These are phyloP conservation scores for Stellera chamaejasme DNA, from an alignment of 345 rosid species.

Conservation along the genomic window DNA sequence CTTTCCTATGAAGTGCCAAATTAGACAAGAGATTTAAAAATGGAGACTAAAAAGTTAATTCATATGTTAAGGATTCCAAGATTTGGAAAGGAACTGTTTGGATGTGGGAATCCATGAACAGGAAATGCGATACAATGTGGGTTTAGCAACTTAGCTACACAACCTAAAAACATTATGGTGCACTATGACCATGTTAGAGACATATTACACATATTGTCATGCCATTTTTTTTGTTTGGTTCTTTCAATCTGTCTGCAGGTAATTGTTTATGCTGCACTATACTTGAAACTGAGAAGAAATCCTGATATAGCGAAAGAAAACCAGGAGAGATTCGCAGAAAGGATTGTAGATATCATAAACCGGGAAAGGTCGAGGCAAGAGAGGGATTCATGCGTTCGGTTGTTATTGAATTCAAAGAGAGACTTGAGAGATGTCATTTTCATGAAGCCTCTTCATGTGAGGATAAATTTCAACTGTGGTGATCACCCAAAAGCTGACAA, in stretches of 20 bases:
- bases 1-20: too few relatives aligned
- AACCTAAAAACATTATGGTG: too few relatives aligned
- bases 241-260: constrained; percentile 38
- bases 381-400: constrained; percentile 41
- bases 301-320: constrained; percentile 23
- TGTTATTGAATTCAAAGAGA: constrained; percentile 40
- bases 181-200: too few relatives aligned
- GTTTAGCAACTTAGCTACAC: too few relatives aligned
- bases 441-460: constrained; percentile 60
- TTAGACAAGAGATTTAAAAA: too few relatives aligned
- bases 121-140: too few relatives aligned
- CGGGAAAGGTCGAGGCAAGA: constrained; percentile 25
- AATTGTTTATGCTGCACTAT: constrained; percentile 48
- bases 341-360: constrained; percentile 44
- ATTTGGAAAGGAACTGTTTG: too few relatives aligned
- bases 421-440: constrained; percentile 60
- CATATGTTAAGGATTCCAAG: too few relatives aligned
- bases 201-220: too few relatives aligned
- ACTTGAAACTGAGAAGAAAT: constrained; percentile 46
- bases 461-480: constrained; percentile 40
- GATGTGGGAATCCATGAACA: too few relatives aligned
- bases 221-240: too few relatives aligned
- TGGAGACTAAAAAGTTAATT: too few relatives aligned
- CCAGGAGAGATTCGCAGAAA: constrained; percentile 43
- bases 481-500: constrained; percentile 71